These are phyloP conservation scores for Xerocomus nothofagi DNA, from an alignment of 1,284 basidiomycete species.

Conservation along the genomic window DNA sequence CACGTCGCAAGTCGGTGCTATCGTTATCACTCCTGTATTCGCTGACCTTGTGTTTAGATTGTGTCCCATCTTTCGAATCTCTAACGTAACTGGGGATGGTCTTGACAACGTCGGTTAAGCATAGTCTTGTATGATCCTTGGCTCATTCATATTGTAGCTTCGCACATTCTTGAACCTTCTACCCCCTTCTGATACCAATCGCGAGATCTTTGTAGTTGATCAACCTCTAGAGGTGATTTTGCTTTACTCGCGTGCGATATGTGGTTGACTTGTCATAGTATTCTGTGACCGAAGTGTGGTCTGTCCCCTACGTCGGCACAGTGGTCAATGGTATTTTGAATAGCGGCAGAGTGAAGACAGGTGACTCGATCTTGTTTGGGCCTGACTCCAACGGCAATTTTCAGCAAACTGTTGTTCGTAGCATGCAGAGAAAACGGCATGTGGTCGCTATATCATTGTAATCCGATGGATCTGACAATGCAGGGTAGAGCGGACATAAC, in stretches of 20 bases:
- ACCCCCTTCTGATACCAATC: conserved; percentile 80
- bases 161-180: conserved; percentile 85
- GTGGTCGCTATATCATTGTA: conserved; percentile 12
- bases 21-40: neutral
- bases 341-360: conserved; percentile 72
- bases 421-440: conserved; percentile 91
- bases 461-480: conserved; percentile 1
- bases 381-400: conserved; percentile 95
- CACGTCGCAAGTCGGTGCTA: conserved; percentile 28
- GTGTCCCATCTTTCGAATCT: conserved; percentile 92
- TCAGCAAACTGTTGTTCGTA: conserved; percentile 79
- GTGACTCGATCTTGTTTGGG: conserved; percentile 84
- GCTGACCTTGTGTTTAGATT: conserved; percentile 48
- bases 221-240: conserved; percentile 79
- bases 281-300: conserved; percentile 83
- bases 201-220: conserved; percentile 78
- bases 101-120: conserved; percentile 63
- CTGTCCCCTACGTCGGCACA: conserved; percentile 92
- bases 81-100: conserved; percentile 93
- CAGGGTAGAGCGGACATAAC: conserved; percentile 71
- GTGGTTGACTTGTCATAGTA: conserved; percentile 46
- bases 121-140: conserved; percentile 2
- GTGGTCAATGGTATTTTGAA: conserved; percentile 93
- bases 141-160: conserved; percentile 44
- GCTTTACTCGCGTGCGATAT: neutral